Evolutionary conservation across 768 basidiomycete genomes (phyloP).

Genomic region (Hydnum rufescens): DNA sequence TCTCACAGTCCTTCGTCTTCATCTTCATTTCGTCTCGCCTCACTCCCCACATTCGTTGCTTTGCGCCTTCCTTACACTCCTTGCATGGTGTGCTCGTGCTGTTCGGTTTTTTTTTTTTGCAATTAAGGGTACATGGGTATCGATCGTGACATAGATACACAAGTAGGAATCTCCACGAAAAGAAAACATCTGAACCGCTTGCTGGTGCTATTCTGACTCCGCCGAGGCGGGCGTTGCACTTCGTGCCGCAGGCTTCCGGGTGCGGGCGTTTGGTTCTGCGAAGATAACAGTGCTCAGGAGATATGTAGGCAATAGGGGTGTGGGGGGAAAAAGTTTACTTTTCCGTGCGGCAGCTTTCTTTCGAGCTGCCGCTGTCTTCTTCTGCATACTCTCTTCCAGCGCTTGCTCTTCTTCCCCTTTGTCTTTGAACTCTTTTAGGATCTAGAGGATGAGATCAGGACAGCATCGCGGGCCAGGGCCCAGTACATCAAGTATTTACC

Average conservation of each 20-base stretch:
- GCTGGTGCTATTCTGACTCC: not conserved
- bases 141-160: not conserved
- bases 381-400: constrained; percentile 66
- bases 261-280: not conserved
- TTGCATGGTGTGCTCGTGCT: not conserved
- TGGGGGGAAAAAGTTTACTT: not conserved
- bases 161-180: no score
- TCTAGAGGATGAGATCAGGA: constrained; percentile 25
- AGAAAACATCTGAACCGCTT: not conserved
- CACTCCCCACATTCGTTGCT: not conserved
- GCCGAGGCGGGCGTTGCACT: not conserved
- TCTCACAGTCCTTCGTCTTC: no score
- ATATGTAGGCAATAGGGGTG: not conserved
- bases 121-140: not conserved
- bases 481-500: not conserved
- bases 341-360: constrained; percentile 35
- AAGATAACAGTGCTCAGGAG: not conserved
- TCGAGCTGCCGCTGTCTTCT: constrained; percentile 64
- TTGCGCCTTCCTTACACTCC: constrained; percentile 1
- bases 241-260: not conserved
- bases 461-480: not conserved
- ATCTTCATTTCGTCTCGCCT: not conserved
- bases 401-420: constrained; percentile 88
- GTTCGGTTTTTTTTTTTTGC: constrained; percentile 2
- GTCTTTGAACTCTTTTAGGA: constrained; percentile 57